phyloP scores from a whole-genome alignment of 768 basidiomycete species.

The Phlebiopsis flavidoalba region DNA sequence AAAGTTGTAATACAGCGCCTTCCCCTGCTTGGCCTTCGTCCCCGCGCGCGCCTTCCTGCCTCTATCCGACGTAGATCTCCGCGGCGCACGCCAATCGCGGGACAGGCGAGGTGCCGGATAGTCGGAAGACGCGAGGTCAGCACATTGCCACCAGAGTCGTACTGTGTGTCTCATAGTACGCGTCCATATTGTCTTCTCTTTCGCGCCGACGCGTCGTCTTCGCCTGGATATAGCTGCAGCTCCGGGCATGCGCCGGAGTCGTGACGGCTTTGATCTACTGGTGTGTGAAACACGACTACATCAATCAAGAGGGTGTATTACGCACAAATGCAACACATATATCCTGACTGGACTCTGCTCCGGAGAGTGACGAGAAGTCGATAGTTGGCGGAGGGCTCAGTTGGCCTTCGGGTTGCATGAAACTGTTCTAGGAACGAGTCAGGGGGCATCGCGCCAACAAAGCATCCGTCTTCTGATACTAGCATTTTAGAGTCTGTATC shows the following conservation, averaged over 20 bases:
- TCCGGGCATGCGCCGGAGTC: background rate
- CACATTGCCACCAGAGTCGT: background rate
- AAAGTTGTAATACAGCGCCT: background rate
- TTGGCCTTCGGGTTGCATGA: no score
- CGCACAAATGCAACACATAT: no score
- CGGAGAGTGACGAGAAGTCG: no score
- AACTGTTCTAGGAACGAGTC: no score
- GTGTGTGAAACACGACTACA: no score
- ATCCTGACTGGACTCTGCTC: no score
- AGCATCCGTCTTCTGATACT: no score
- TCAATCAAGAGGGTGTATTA: no score
- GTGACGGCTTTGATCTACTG: background rate
- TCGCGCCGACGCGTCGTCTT: background rate
- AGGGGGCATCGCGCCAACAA: no score
- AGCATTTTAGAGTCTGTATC: no score
- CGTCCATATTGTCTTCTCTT: background rate
- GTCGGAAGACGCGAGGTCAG: background rate
- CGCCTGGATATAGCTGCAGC: background rate
- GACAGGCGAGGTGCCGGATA: background rate
- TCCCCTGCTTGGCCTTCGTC: background rate
- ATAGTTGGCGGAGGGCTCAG: no score
- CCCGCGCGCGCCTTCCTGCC: background rate
- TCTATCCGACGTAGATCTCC: background rate
- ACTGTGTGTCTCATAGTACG: background rate
- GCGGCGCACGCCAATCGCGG: background rate